Conservation (phyloP, 2,329 filamentous ascomycete genomes). For the Monilinia laxa region DNA sequence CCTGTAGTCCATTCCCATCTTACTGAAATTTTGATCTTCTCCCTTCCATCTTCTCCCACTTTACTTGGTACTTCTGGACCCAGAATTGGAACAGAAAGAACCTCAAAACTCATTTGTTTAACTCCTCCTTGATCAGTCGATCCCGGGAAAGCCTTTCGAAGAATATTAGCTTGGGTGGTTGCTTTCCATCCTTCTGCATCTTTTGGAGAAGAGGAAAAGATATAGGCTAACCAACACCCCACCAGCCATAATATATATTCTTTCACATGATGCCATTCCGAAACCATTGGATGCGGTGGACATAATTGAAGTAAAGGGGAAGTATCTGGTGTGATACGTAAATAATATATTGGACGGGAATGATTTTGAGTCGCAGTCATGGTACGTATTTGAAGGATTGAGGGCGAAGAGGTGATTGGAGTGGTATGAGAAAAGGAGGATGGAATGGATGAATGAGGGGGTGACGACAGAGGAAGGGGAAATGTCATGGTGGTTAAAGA, state of each 20-base stretch:
- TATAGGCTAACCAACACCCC: constrained; percentile 13
- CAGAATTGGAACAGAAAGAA: neutral
- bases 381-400: constrained; percentile 22
- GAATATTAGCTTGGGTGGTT: constrained; percentile 13
- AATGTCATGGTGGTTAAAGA: constrained; percentile 43
- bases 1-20: constrained; percentile 21
- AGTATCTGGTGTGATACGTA: constrained; percentile 13
- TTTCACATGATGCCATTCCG: neutral
- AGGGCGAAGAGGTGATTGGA: neutral
- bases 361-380: constrained; percentile 36
- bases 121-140: neutral
- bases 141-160: constrained; percentile 5
- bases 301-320: constrained; percentile 18
- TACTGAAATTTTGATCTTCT: constrained; percentile 1
- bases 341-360: neutral
- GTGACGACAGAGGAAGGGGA: constrained; percentile 37
- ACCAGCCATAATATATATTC: constrained; percentile 18
- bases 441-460: constrained; percentile 10
- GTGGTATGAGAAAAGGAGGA: constrained; percentile 8
- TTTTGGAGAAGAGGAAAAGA: neutral
- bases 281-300: constrained; percentile 6
- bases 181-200: constrained; percentile 3
- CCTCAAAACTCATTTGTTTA: constrained; percentile 21
- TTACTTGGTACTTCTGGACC: neutral
- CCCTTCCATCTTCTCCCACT: neutral